A percentile compares a stretch with the other conserved stretches of the same genome.
These are phyloP conservation scores for Backusella sp. DNA, from an alignment of 192 early-diverging fungal species.

Conservation along the genomic window DNA sequence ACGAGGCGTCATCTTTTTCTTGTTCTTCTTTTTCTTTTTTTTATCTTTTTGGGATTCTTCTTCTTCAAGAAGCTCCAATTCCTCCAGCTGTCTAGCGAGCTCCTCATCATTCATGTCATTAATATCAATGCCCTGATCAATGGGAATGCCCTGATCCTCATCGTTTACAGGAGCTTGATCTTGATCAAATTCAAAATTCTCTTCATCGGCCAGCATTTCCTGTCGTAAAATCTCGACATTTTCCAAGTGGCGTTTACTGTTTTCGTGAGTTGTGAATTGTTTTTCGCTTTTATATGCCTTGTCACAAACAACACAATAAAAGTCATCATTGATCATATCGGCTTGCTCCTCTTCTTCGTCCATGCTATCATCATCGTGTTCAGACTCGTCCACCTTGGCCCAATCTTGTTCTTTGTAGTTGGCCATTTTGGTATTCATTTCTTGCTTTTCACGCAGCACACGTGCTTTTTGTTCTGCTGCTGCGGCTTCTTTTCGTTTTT, in stretches of 20 bases:
- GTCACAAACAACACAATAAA: conserved; percentile 85
- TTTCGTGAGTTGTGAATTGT: conserved; percentile 83
- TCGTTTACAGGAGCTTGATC: neutral
- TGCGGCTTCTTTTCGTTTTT: conserved; percentile 51
- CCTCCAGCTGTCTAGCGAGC: neutral
- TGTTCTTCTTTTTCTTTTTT: conserved; percentile 58
- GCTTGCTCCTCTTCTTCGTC: conserved; percentile 42
- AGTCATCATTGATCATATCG: conserved; percentile 57
- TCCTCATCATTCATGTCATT: neutral
- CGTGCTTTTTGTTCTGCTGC: conserved; percentile 61
- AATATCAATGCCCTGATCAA: neutral
- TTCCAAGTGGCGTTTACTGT: conserved; percentile 84
- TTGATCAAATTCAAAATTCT: conserved; percentile 12
- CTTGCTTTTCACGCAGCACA: conserved; percentile 55
- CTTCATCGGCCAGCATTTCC: conserved; percentile 75
- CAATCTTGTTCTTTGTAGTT: conserved; percentile 73
- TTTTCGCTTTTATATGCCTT: conserved; percentile 82
- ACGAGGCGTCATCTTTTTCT: conserved; percentile 43
- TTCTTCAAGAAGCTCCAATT: conserved; percentile 18
- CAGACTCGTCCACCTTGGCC: conserved; percentile 57
- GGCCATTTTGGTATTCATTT: conserved; percentile 46
- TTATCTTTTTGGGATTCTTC: conserved; percentile 29
- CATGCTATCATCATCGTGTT: neutral
- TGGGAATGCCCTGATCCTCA: neutral
- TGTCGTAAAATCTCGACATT: conserved; percentile 71